Conservation (phyloP, 805 yeast species). For the Millerozyma miso region DNA sequence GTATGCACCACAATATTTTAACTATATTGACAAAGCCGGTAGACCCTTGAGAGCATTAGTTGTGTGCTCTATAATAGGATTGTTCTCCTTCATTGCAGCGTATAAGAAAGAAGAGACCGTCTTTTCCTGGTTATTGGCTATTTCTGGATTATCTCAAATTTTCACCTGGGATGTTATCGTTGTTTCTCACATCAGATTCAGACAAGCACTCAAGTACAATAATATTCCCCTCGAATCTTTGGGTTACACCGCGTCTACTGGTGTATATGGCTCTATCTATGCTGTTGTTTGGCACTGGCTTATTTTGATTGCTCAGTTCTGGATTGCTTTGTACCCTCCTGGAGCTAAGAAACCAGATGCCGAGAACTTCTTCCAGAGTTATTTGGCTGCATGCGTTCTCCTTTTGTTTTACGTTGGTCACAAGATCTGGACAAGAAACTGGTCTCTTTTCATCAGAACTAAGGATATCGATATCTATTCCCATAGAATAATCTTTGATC, state of each 20-base stretch:
- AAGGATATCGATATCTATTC: conserved; percentile 28
- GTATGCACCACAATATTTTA: conserved; percentile 36
- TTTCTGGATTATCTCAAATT: conserved; percentile 38
- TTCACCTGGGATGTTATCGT: conserved; percentile 42
- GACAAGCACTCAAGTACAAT: conserved; percentile 32
- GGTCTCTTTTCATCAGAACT: conserved; percentile 23
- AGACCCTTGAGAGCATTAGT: conserved; percentile 38
- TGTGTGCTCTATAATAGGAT: conserved; percentile 30
- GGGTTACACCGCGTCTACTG: conserved; percentile 37
- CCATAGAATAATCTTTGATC: conserved; percentile 31
- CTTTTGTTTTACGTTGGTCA: conserved; percentile 28
- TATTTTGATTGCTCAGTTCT: conserved; percentile 39
- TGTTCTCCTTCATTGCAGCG: conserved; percentile 39
- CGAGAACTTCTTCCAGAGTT: conserved; percentile 27
- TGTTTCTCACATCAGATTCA: conserved; percentile 37
- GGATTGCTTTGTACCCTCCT: conserved; percentile 41
- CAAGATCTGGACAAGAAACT: conserved; percentile 28
- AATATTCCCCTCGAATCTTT: conserved; percentile 24
- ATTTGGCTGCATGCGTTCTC: conserved; percentile 32
- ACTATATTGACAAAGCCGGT: conserved; percentile 38
- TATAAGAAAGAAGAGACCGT: conserved; percentile 35
- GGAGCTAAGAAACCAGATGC: conserved; percentile 25
- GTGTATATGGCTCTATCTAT: conserved; percentile 35
- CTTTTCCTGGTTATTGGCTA: conserved; percentile 39
- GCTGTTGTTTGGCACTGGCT: conserved; percentile 28